Evolutionary conservation across 2,329 filamentous ascomycete species (phyloP).

Genomic region (Dissoconium aciculare): DNA sequence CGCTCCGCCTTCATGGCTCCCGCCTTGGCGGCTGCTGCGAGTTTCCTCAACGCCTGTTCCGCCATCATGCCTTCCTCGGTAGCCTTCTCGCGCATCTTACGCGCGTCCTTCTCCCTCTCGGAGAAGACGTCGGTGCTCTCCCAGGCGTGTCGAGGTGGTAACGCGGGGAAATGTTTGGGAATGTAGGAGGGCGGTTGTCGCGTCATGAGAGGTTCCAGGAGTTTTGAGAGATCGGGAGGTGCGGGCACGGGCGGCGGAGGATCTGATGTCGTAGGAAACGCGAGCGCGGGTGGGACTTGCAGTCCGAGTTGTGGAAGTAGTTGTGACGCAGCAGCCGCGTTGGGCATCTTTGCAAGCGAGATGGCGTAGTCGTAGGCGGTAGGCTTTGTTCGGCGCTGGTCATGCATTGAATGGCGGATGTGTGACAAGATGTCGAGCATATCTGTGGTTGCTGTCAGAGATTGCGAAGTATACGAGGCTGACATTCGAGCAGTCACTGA

Average conservation of each 20-base stretch:
- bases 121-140: conserved; percentile 44
- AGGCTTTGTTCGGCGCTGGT: conserved; percentile 39
- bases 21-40: conserved; percentile 36
- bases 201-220: conserved; percentile 39
- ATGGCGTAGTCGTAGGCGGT: conserved; percentile 45
- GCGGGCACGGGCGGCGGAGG: conserved; percentile 27
- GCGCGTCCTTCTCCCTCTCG: conserved; percentile 43
- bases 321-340: conserved; percentile 24
- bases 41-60: conserved; percentile 48
- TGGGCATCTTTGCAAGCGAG: conserved; percentile 30
- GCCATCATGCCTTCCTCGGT: conserved; percentile 51
- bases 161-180: conserved; percentile 44
- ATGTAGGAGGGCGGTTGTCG: conserved; percentile 38
- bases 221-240: conserved; percentile 31
- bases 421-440: conserved; percentile 40
- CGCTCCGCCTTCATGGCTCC: conserved; percentile 32
- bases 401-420: conserved; percentile 43
- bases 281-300: conserved; percentile 21
- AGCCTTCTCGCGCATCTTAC: conserved; percentile 40
- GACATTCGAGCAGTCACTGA: too few relatives aligned
- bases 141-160: conserved; percentile 51
- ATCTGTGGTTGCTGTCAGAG: conserved; percentile 25
- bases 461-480: too few relatives aligned
- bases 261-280: conserved; percentile 27
- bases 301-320: conserved; percentile 28